Base-by-base conservation (phyloP, 495 filamentous ascomycete genomes). In the Aspergillus bertholletiae region DNA sequence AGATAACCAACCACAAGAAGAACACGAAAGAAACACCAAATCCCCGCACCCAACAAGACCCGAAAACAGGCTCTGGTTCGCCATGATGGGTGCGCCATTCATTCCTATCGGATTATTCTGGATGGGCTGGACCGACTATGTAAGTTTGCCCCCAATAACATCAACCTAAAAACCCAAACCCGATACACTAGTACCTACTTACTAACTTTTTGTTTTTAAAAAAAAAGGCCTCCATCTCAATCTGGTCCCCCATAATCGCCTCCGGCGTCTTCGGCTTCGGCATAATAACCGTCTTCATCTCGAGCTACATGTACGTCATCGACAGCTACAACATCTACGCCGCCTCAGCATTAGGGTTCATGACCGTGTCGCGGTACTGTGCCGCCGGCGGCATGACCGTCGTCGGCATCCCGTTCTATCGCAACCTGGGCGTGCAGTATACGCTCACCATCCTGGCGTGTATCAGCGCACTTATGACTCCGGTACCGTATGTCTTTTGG, bases 31-130 rank as follows among this genome's bases (percentile, higher is more conserved):
- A 18, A 40, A 57, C 21, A 37, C 47, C 13, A 43, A 45, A 32
- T n/a, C n/a, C n/a, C 17, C 27, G 32, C 30, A 18, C 51, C 56
- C 13, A 41, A 61, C 20, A 1, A 43, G 46, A 13, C 58, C 58
- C 2, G 59, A 62, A 28, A 55, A 49, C 9, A 47, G 55, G n/a
- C 49, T 62, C 30, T 62, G 53, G 77, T 83, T 75, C 37, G 78
- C 78, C 11, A 84, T 87, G 68, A 61, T 84, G 9, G 65, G 82
- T 4, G 79, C 75, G 0, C 74, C 79, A 0, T 67, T 76, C 0
- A 68, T 87, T 4, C 82, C 84, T 0, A 71, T 83, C 41, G 65
- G 66, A 9, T 58, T 87, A 7, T 86, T 86, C 65, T 86, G 83
- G 82, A 79, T 87, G 71, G 84, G 74, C 1, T 84, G 82, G 82